Evolutionary conservation across 1,139 yeast species (phyloP).

Genomic region (Geotrichum restrictum): DNA sequence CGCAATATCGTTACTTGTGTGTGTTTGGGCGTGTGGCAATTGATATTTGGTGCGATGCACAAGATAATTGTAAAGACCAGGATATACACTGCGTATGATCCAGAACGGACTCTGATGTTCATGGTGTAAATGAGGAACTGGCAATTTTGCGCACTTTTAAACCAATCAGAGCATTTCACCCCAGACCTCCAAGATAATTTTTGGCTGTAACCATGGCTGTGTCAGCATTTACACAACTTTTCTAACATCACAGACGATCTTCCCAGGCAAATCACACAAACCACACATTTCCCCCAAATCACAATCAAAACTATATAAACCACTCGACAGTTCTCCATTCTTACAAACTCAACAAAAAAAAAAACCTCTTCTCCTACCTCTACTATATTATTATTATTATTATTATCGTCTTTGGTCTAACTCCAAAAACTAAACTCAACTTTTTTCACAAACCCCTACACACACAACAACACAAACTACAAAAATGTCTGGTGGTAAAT

Average conservation of each 20-base stretch:
- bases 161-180: constrained; percentile 16
- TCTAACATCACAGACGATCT: neutral
- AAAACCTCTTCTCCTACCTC: constrained; percentile 23
- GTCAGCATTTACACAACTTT: neutral
- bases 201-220: neutral
- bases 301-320: neutral
- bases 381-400: constrained; percentile 22
- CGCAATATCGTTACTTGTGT: too few species aligned
- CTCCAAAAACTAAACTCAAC: constrained; percentile 14
- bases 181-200: neutral
- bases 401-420: neutral
- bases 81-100: constrained; percentile 12
- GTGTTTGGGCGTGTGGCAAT: too few species aligned
- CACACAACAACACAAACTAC: constrained; percentile 17
- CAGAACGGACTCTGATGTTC: constrained; percentile 11
- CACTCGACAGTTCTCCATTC: too few species aligned
- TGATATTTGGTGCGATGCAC: too few species aligned
- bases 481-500: constrained; percentile 94
- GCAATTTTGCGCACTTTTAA: constrained; percentile 19
- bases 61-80: constrained; percentile 8
- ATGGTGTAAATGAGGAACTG: constrained; percentile 18
- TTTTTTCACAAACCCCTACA: too few species aligned
- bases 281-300: too few species aligned
- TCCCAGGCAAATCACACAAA: too few species aligned
- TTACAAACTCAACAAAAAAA: too few species aligned